Conservation (phyloP, 257 asterid genomes). For the Solanum appendiculatum region DNA sequence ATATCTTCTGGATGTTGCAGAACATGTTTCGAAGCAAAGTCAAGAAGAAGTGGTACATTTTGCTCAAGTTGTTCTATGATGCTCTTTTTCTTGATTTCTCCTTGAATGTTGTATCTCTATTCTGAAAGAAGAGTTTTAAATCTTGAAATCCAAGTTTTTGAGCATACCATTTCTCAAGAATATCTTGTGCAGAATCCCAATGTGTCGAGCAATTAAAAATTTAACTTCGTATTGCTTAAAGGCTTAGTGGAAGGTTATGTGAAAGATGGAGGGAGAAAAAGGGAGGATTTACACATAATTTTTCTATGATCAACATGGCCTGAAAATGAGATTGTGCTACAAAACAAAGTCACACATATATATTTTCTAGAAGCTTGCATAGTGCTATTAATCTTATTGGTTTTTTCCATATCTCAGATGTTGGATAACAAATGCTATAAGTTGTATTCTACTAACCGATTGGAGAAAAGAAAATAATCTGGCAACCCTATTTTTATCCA, state of each 20-base stretch:
- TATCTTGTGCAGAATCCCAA: not conserved
- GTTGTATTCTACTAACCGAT: not conserved
- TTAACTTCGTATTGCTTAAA: not conserved
- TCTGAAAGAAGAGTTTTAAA: not conserved
- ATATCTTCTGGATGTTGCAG: conserved; percentile 32
- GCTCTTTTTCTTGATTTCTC: not conserved
- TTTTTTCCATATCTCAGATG: not conserved
- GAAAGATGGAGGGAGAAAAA: not conserved
- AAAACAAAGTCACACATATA: not conserved
- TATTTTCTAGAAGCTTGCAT: not conserved
- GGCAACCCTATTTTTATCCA: not conserved
- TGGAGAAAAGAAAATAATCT: not conserved
- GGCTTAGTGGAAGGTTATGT: not conserved
- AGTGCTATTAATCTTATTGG: not conserved
- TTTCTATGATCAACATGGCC: not conserved
- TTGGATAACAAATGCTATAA: not conserved
- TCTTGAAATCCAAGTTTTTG: not conserved
- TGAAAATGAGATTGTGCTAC: not conserved
- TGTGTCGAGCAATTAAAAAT: not conserved
- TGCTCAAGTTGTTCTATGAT: not conserved
- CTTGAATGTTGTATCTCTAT: not conserved
- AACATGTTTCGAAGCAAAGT: conserved; percentile 28
- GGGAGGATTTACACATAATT: not conserved
- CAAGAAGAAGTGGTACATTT: conserved; percentile 34
- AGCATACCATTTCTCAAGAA: not conserved